These are phyloP conservation scores for Chlamydomonas schloesseri DNA, from an alignment of 139 green algal genomes.

Conservation along the genomic window DNA sequence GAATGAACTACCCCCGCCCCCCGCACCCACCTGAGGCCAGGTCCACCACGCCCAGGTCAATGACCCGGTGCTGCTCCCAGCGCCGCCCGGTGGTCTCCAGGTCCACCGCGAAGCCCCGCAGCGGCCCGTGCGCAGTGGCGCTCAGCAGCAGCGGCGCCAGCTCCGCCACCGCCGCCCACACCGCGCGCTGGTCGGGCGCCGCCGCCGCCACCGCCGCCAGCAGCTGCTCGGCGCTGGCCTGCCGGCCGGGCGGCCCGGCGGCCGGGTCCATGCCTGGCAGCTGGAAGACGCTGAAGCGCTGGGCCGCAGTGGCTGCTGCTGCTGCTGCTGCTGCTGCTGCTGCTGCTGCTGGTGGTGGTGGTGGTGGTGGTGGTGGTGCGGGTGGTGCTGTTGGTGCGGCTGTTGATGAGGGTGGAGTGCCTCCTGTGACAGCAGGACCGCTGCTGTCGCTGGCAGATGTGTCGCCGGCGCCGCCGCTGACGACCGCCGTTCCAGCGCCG, in stretches of 20 bases:
- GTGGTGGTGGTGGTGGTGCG: conserved; percentile 37
- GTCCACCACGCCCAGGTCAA: conserved; percentile 31
- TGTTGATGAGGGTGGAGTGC: conserved; percentile 52
- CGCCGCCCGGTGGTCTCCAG: not conserved
- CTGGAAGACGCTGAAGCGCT: not conserved
- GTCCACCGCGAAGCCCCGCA: conserved; percentile 27
- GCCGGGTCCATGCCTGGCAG: conserved; percentile 9
- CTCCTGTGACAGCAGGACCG: no score
- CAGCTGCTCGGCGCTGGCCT: not conserved
- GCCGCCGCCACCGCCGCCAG: conserved; percentile 37
- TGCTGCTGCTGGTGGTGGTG: not conserved
- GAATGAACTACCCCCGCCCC: no score
- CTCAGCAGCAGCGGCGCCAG: conserved; percentile 34
- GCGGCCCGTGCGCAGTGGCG: not conserved
- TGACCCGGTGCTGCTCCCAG: not conserved
- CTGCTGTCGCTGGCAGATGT: no score
- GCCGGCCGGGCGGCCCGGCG: not conserved
- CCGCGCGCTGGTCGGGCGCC: conserved; percentile 1
- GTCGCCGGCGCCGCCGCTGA: no score
- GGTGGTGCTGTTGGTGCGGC: conserved; percentile 41
- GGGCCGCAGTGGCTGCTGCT: not conserved
- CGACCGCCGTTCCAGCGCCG: no score
- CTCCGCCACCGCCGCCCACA: conserved; percentile 24
- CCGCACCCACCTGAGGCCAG: conserved; percentile 1
- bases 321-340: not conserved